These are phyloP conservation scores for Ligustrum vulgare DNA, from an alignment of 257 asterid genomes.

Conservation along the genomic window DNA sequence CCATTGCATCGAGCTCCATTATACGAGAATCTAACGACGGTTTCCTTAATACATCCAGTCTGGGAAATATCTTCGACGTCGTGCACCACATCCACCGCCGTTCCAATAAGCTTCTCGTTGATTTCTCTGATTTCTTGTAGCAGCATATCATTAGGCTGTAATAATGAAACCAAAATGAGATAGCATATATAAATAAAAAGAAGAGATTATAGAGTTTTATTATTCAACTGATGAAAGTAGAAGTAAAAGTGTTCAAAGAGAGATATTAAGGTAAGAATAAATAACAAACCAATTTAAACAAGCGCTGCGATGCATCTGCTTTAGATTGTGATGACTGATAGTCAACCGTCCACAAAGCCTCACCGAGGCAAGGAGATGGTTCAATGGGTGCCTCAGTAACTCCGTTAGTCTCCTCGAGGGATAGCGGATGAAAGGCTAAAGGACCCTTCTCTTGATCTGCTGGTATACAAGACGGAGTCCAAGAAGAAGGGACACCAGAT, in stretches of 20 bases:
- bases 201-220: background rate
- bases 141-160: conserved; percentile 34
- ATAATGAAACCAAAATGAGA: background rate
- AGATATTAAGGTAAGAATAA: background rate
- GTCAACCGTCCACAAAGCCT: conserved; percentile 19
- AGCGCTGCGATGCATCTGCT: conserved; percentile 26
- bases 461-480: conserved; percentile 38
- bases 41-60: conserved; percentile 23
- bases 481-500: conserved; percentile 37
- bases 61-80: conserved; percentile 20
- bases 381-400: conserved; percentile 21
- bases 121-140: conserved; percentile 50
- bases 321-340: conserved; percentile 11
- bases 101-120: conserved; percentile 40
- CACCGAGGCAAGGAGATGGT: conserved; percentile 27
- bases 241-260: conserved; percentile 9
- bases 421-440: conserved; percentile 14
- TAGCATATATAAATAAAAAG: background rate
- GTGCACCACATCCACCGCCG: conserved; percentile 36
- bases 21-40: conserved; percentile 39
- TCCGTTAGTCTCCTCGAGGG: conserved; percentile 26
- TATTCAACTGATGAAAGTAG: background rate
- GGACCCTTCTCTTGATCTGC: conserved; percentile 32
- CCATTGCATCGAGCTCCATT: conserved; percentile 31
- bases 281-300: conserved; percentile 44